Conservation (phyloP, 2,329 filamentous ascomycete genomes). For the Arthroderma uncinatum region DNA sequence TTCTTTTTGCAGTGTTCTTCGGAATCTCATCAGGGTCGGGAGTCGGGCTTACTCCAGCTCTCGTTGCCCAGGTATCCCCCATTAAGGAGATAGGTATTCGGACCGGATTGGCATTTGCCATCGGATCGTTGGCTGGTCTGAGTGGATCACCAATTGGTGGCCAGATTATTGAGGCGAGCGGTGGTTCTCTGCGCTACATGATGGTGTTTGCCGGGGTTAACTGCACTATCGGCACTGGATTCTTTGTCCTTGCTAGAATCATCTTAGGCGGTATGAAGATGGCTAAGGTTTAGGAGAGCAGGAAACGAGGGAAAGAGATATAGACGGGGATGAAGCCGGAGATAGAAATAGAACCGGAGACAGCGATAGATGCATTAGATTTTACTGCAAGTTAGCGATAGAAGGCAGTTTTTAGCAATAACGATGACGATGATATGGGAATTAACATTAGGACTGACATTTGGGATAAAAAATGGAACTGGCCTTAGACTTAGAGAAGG, state of each 20-base stretch:
- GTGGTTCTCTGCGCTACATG: neutral
- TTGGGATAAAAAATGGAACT: too few species aligned
- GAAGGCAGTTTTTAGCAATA: too few species aligned
- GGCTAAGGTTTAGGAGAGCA: neutral
- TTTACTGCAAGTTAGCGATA: too few species aligned
- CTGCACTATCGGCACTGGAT: neutral
- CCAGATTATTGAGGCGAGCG: neutral
- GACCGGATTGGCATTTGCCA: neutral
- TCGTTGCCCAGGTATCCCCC: neutral
- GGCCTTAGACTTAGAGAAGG: neutral
- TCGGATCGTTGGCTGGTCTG: neutral
- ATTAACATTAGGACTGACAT: too few species aligned
- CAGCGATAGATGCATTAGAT: too few species aligned
- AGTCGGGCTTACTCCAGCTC: neutral
- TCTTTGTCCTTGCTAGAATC: neutral
- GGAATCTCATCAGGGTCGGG: constrained; percentile 2
- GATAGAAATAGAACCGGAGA: neutral
- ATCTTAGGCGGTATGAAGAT: neutral
- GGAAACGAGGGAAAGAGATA: neutral
- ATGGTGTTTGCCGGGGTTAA: neutral
- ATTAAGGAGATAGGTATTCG: constrained; percentile 1
- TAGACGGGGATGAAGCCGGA: neutral
- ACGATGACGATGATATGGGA: too few species aligned
- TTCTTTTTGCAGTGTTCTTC: neutral
- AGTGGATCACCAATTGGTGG: constrained; percentile 1